These are phyloP conservation scores for Yamadazyma takamatsuzukensis DNA, from an alignment of 805 yeast species.

Conservation along the genomic window DNA sequence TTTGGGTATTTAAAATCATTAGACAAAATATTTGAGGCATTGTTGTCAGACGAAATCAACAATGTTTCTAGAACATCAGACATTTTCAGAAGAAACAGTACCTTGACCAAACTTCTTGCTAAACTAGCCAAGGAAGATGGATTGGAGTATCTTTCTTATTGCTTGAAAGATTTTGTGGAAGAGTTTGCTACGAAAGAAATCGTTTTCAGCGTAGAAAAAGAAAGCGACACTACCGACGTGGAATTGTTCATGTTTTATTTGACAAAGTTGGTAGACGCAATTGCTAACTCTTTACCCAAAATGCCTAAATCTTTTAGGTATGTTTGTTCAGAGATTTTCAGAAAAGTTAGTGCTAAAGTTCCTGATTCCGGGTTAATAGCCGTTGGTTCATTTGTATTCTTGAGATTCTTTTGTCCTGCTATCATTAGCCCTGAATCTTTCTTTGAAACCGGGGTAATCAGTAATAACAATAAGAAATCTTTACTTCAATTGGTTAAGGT, in stretches of 20 bases:
- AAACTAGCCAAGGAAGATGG: constrained; percentile 71
- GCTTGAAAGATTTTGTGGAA: constrained; percentile 55
- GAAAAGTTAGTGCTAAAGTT: constrained; percentile 55
- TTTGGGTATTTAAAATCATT: constrained; percentile 37
- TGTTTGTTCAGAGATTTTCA: constrained; percentile 64
- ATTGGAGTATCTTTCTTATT: constrained; percentile 47
- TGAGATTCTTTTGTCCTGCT: constrained; percentile 87
- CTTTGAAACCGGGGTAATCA: constrained; percentile 25
- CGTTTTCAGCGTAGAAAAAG: constrained; percentile 63
- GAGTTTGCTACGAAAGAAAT: constrained; percentile 48
- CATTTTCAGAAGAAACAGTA: constrained; percentile 74
- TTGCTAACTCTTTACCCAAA: constrained; percentile 48
- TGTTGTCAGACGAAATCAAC: constrained; percentile 61
- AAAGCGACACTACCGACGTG: constrained; percentile 17
- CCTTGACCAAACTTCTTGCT: constrained; percentile 74
- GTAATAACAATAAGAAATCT: constrained; percentile 52
- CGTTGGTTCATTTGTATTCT: constrained; percentile 81
- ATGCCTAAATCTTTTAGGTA: constrained; percentile 72
- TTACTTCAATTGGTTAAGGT: constrained; percentile 78
- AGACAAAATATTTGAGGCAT: constrained; percentile 47
- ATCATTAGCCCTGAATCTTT: constrained; percentile 79
- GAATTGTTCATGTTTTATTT: constrained; percentile 55
- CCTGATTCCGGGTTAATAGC: constrained; percentile 61
- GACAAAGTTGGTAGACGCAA: constrained; percentile 52
- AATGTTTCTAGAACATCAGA: constrained; percentile 62